Evolutionary conservation across 345 rosid genomes (phyloP).

Genomic region (Noccaea caerulescens): DNA sequence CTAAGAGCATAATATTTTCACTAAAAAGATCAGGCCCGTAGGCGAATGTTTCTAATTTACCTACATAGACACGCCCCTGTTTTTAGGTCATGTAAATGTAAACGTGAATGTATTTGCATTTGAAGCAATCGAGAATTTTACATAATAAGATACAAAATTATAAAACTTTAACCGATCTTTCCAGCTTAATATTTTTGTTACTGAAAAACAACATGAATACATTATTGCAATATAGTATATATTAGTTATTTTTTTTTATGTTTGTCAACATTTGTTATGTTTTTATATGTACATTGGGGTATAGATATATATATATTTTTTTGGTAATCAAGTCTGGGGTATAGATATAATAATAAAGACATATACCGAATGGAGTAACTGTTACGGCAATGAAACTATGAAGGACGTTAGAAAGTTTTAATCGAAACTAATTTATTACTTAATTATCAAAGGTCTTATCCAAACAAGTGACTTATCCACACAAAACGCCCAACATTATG

Average conservation of each 20-base stretch:
- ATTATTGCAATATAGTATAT: too few relatives aligned
- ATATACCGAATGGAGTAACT: constrained; percentile 4
- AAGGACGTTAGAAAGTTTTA: background rate
- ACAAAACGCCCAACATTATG: constrained; percentile 34
- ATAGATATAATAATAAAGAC: background rate
- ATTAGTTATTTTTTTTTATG: background rate
- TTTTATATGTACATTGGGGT: too few relatives aligned
- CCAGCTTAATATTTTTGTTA: background rate
- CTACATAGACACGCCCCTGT: too few relatives aligned
- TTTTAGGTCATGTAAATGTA: background rate
- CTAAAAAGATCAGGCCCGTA: too few relatives aligned
- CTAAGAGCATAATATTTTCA: too few relatives aligned
- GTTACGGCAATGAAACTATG: constrained; percentile 7
- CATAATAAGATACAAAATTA: background rate
- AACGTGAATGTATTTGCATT: background rate
- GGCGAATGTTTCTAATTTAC: too few relatives aligned
- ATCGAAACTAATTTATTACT: too few relatives aligned
- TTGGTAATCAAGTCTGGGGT: too few relatives aligned
- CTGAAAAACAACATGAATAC: background rate
- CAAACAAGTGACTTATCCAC: constrained; percentile 33
- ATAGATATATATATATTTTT: too few relatives aligned
- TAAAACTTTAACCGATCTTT: background rate
- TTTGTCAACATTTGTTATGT: background rate
- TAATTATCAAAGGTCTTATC: constrained; percentile 29
- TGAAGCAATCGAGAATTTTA: background rate